Conservation (phyloP, 2,329 filamentous ascomycete species). For the Aspergillus aculeatinus region DNA sequence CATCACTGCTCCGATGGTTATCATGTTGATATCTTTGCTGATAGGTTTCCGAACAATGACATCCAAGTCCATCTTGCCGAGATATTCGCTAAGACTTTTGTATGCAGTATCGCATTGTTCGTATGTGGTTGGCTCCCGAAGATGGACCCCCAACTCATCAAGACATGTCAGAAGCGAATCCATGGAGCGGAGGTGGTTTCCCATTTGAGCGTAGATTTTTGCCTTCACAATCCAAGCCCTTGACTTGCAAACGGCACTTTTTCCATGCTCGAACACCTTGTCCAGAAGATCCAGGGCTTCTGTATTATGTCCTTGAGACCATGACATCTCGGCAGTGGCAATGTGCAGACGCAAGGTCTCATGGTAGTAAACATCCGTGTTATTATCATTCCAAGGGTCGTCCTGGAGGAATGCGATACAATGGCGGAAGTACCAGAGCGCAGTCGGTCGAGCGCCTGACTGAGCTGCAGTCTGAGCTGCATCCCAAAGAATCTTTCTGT, state of each 20-base stretch:
- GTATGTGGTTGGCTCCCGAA: constrained; percentile 67
- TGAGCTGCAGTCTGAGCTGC: constrained; percentile 77
- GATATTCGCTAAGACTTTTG: constrained; percentile 58
- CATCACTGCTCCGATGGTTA: constrained; percentile 55
- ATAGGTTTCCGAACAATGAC: constrained; percentile 40
- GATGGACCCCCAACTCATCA: constrained; percentile 63
- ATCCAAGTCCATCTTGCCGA: constrained; percentile 58
- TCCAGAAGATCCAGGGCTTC: constrained; percentile 68
- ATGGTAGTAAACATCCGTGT: constrained; percentile 74
- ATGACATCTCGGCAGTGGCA: constrained; percentile 76
- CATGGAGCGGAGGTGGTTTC: constrained; percentile 69
- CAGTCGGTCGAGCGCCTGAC: constrained; percentile 77
- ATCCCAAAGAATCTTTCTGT: constrained; percentile 73
- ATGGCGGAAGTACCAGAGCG: constrained; percentile 75
- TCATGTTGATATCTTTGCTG: constrained; percentile 43
- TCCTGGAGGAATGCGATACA: constrained; percentile 78
- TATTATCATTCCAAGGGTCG: constrained; percentile 70
- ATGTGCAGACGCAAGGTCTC: constrained; percentile 81
- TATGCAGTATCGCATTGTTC: constrained; percentile 78
- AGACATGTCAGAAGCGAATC: constrained; percentile 69
- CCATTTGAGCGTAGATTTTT: constrained; percentile 71
- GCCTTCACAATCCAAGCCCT: constrained; percentile 81
- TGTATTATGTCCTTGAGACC: constrained; percentile 71
- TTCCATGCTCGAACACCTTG: constrained; percentile 68
- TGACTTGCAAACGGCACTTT: constrained; percentile 73